These are phyloP conservation scores for Suhomyces tanzawaensis DNA, from an alignment of 805 yeast species.

Conservation along the genomic window DNA sequence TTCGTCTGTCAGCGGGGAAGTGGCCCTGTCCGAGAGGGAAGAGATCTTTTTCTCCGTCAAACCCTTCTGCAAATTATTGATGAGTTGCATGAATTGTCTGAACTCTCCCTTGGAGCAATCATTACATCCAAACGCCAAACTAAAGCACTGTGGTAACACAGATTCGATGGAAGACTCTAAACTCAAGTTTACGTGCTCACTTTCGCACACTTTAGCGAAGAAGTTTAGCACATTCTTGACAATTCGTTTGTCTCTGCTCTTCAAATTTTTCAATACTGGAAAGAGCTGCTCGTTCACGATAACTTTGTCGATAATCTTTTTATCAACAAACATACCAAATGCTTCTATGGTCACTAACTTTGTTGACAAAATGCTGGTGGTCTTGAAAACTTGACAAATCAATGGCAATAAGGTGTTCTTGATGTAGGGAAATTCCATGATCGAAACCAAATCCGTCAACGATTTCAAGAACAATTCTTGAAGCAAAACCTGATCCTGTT, in stretches of 20 bases:
- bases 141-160: slow-evolving; percentile 28
- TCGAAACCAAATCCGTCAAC: slow-evolving; percentile 39
- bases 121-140: slow-evolving; percentile 35
- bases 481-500: slow-evolving; percentile 31
- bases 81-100: slow-evolving; percentile 21
- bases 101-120: slow-evolving; percentile 38
- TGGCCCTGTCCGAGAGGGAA: slow-evolving; percentile 5
- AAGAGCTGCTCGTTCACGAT: slow-evolving; percentile 73
- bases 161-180: slow-evolving; percentile 28
- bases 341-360: slow-evolving; percentile 66
- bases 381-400: slow-evolving; percentile 68
- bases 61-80: slow-evolving; percentile 18
- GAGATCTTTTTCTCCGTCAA: slow-evolving; percentile 13
- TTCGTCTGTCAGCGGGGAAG: slow-evolving; percentile 1
- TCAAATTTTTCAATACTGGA: slow-evolving; percentile 74
- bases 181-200: slow-evolving; percentile 33
- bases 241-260: slow-evolving; percentile 70
- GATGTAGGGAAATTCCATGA: slow-evolving; percentile 64
- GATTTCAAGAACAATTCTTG: slow-evolving; percentile 55
- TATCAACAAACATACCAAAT: slow-evolving; percentile 54
- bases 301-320: slow-evolving; percentile 65
- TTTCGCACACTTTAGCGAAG: slow-evolving; percentile 50
- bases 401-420: slow-evolving; percentile 76
- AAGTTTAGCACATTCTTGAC: slow-evolving; percentile 51
- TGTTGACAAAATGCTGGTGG: slow-evolving; percentile 79